Base-by-base conservation (phyloP, 148 eudicot species). In the Camellia japonica region DNA sequence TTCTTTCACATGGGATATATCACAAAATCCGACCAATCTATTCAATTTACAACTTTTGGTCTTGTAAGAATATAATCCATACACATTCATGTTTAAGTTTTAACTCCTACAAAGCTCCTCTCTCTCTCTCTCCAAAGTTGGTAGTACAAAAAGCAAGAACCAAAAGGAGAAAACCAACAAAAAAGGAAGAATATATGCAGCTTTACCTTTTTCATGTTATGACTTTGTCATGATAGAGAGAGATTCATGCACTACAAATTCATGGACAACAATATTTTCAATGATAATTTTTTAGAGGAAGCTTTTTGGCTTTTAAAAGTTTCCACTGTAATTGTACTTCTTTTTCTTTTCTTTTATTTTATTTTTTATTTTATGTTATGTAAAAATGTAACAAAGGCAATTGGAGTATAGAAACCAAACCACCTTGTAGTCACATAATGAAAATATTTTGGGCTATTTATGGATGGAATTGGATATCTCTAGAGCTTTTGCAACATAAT, bases 11-110 rank as follows among this genome's bases (percentile, higher is more conserved):
- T 7, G 46, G 73, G 23, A 69, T 19, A 44, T 19, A 69, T 69
- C 73, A 69, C 73, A 69, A 69, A 18, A 69, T 44, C 73, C 73
- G 73, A 69, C 73, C 73, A 69, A 69, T 69, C 67, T 63, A 63
- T 44, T 41, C 47, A 42, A 12, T 67, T 67, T 41, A 38, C 16
- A 38, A 38, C 70, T 67, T 67, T 67, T 67, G 49, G 47, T 67
- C 65, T 14, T 3, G 60, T 10, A 56, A 56, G 60, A 56, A 56
- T 56, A 56, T 56, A 7, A 56, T 14, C 65, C 65, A 18, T 47
- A 47, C 6, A 47, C 51, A 7, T 47, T 5, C 0, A 47, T 47
- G 51, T 47, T 47, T 30, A 30, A 30, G 30, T 30, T 30, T 30
- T 30, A 30, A 30, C 30, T 30, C 30, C 30, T 30, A 30, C 30